These are phyloP conservation scores for Apophysomyces ossiformis DNA, from an alignment of 371 early-diverging fungal species.

Conservation along the genomic window DNA sequence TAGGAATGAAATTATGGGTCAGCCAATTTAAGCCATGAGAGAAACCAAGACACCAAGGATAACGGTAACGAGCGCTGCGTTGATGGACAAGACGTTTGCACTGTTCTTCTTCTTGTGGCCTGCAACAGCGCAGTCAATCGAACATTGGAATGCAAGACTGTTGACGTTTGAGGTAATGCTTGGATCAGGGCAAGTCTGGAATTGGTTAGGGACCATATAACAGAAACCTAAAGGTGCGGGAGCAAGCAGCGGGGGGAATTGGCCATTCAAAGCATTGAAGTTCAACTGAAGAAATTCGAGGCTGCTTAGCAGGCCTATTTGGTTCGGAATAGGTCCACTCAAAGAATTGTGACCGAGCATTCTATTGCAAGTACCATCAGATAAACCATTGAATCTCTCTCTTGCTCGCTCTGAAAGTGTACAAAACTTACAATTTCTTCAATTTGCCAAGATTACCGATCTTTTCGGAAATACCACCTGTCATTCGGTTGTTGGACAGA, in stretches of 20 bases:
- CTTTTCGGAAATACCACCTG: conserved; percentile 46
- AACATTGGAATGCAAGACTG: conserved; percentile 60
- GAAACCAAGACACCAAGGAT: neutral
- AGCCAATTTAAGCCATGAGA: neutral
- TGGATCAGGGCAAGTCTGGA: conserved; percentile 54
- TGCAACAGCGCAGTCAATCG: conserved; percentile 41
- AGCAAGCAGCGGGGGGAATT: conserved; percentile 51
- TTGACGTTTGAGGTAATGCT: conserved; percentile 41
- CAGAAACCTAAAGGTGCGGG: conserved; percentile 52
- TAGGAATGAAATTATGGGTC: neutral
- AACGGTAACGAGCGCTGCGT: neutral
- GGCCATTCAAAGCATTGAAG: conserved; percentile 54
- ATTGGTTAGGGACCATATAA: conserved; percentile 55
- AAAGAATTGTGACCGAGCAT: conserved; percentile 54
- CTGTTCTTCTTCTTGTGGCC: conserved; percentile 22
- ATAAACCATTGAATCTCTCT: neutral
- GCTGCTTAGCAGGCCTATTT: conserved; percentile 40
- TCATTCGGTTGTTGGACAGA: conserved; percentile 58
- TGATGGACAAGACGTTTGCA: neutral
- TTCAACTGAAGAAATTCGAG: conserved; percentile 53
- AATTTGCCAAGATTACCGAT: conserved; percentile 48
- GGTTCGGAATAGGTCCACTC: conserved; percentile 47
- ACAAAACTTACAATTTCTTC: conserved; percentile 41
- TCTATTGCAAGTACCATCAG: conserved; percentile 23
- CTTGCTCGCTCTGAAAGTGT: too few species aligned